Conservation (phyloP, 768 basidiomycete species). For the Termitomyces sp. region DNA sequence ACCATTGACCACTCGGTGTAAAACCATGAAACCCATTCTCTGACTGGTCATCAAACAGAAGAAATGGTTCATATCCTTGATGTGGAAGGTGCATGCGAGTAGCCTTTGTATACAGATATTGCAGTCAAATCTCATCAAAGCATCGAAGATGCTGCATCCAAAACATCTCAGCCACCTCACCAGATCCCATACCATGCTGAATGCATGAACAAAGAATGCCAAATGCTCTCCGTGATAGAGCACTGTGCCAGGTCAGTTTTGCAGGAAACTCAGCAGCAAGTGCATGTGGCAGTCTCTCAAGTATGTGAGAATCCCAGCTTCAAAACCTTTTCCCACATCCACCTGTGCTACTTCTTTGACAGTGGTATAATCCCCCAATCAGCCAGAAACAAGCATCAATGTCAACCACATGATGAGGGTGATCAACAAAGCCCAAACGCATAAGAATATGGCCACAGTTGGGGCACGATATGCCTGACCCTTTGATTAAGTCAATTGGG, state of each 20-base stretch:
- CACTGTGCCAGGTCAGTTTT: not conserved
- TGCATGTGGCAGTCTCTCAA: not conserved
- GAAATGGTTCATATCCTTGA: not conserved
- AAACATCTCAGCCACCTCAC: slow-evolving; percentile 1
- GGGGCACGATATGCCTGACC: not conserved
- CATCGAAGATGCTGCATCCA: slow-evolving; percentile 12
- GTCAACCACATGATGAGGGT: not conserved
- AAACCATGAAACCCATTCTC: slow-evolving; percentile 17
- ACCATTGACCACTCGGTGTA: slow-evolving; percentile 15
- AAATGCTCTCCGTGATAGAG: slow-evolving; percentile 14
- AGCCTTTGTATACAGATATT: not conserved
- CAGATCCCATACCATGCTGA: slow-evolving; percentile 19
- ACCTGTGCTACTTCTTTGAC: not conserved
- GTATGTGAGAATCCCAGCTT: not conserved
- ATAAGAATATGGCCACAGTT: not conserved
- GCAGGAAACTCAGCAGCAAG: not conserved
- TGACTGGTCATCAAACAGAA: not conserved
- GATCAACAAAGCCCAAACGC: not conserved
- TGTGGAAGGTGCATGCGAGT: not conserved
- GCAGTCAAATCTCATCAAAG: slow-evolving; percentile 14
- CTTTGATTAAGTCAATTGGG: not conserved
- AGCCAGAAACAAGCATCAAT: not conserved
- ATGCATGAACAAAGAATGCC: slow-evolving; percentile 16
- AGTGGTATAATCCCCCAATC: not conserved
- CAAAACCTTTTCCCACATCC: not conserved